These are phyloP conservation scores for Onygenales sp. DNA, from an alignment of 2,329 filamentous ascomycete species.

Conservation along the genomic window DNA sequence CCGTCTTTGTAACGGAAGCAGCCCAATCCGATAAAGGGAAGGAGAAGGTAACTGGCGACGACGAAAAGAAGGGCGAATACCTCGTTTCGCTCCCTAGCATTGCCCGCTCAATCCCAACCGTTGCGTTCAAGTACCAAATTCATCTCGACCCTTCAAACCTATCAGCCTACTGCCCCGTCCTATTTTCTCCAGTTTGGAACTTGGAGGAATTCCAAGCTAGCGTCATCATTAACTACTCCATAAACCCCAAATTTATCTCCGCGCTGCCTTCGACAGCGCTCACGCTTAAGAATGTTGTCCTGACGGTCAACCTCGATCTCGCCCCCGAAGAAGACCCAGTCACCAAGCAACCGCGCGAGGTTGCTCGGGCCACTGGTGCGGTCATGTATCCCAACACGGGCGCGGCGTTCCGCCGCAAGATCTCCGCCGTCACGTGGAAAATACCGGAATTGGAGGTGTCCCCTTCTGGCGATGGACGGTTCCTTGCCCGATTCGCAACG, in stretches of 20 bases:
- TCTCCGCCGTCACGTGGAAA: slow-evolving; percentile 37
- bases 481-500: slow-evolving; percentile 73
- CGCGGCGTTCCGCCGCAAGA: slow-evolving; percentile 36
- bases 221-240: slow-evolving; percentile 70
- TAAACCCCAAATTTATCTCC: slow-evolving; percentile 60
- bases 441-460: slow-evolving; percentile 45
- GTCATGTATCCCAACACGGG: slow-evolving; percentile 38
- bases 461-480: slow-evolving; percentile 51
- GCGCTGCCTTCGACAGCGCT: slow-evolving; percentile 37
- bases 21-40: slow-evolving; percentile 16
- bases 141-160: slow-evolving; percentile 55
- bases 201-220: slow-evolving; percentile 76
- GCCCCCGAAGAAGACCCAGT: slow-evolving; percentile 27
- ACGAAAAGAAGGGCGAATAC: slow-evolving; percentile 65
- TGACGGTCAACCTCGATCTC: slow-evolving; percentile 45
- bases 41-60: slow-evolving; percentile 30
- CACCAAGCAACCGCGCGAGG: slow-evolving; percentile 39
- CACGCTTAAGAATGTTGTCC: slow-evolving; percentile 65
- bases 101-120: slow-evolving; percentile 51
- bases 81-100: slow-evolving; percentile 64
- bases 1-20: slow-evolving; percentile 71
- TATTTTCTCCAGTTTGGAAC: slow-evolving; percentile 71
- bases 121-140: slow-evolving; percentile 88
- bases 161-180: slow-evolving; percentile 57
- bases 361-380: slow-evolving; percentile 31